Evolutionary conservation across 129 eudicot species (phyloP), one percentile per base, ranked within the genome.

Genomic region (Oenanthe sinensis): DNA sequence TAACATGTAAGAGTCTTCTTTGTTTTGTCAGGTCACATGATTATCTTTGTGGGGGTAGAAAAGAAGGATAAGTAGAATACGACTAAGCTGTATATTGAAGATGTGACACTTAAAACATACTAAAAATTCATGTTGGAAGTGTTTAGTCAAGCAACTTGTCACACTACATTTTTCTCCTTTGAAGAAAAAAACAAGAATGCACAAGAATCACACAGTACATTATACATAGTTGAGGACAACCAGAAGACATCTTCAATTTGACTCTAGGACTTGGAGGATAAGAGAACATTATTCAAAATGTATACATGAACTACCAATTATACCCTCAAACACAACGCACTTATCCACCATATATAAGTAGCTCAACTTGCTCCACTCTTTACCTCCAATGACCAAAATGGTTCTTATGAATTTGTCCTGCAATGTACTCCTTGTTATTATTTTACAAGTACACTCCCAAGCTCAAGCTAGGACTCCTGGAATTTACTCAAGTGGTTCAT

Each of bases 401-500:
- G 44, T 4, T 68, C 0, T 36, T 68, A 7, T 4, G 3, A 68
- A 68, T 68, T 6, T 33, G 73, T 22, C 20, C 0, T 68, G 42
- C 45, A 68, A 5, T 33, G n/a, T 50, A 50, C n/a, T 15, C 39
- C 40, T 39, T 39, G 20, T 36, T 68, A 37, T 16, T 33, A 68
- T 2, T 30, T 33, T 39, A 67, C 46, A 20, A 16, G 2, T 42
- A 5, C 45, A 17, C 58, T 50, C 54, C 17, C 24, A 13, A 17
- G 55, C 44, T 49, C 52, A 81, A 11, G 83, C 83, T 3, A 74
- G 68, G 45, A 81, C 16, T 68, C 81, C 90, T 13, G 90, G 88
- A 39, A 82, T 79, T 43, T 77, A 84, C 83, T 71, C 77, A 12
- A 84, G 83, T 1, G 88, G 90, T 69, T 75, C 74, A 33, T 87